phyloP scores from a whole-genome alignment of 1,139 yeast species.

The Suhomyces yuchorum region DNA sequence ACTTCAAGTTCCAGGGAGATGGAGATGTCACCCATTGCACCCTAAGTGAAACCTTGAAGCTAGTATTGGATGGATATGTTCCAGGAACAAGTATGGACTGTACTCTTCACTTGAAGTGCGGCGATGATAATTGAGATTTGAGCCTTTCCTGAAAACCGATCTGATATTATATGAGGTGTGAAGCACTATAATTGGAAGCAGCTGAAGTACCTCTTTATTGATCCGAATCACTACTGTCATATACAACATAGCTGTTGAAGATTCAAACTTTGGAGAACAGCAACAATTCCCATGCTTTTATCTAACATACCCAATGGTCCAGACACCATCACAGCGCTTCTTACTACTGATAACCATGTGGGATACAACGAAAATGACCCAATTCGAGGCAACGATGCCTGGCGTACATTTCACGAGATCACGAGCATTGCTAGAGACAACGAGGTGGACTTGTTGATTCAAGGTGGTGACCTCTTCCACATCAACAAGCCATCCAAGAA shows the following conservation, averaged over 20 bases:
- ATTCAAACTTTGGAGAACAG: no score
- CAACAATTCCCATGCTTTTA: neutral
- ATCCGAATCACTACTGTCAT: no score
- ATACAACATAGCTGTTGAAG: no score
- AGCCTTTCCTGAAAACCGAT: neutral
- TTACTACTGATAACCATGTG: conserved; percentile 96
- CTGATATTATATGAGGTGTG: neutral
- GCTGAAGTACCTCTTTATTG: neutral
- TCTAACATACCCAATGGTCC: conserved; percentile 32
- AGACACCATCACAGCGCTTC: conserved; percentile 70
- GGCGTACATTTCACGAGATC: conserved; percentile 84
- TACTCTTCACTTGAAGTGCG: neutral
- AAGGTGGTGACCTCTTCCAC: conserved; percentile 93
- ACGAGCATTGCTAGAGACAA: conserved; percentile 67
- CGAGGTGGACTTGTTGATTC: conserved; percentile 87
- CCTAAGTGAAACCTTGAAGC: neutral
- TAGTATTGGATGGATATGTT: neutral
- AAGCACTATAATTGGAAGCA: neutral
- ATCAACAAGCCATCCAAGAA: conserved; percentile 86
- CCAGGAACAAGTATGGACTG: neutral
- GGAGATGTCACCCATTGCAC: conserved; percentile 8
- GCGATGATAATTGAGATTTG: neutral
- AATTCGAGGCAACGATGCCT: conserved; percentile 86
- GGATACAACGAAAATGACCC: conserved; percentile 92
- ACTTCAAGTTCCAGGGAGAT: conserved; percentile 30